A percentile compares a stretch with the other conserved stretches of the same genome.
Conservation (phyloP, 768 basidiomycete genomes). For the Hortiboletus campestris region DNA sequence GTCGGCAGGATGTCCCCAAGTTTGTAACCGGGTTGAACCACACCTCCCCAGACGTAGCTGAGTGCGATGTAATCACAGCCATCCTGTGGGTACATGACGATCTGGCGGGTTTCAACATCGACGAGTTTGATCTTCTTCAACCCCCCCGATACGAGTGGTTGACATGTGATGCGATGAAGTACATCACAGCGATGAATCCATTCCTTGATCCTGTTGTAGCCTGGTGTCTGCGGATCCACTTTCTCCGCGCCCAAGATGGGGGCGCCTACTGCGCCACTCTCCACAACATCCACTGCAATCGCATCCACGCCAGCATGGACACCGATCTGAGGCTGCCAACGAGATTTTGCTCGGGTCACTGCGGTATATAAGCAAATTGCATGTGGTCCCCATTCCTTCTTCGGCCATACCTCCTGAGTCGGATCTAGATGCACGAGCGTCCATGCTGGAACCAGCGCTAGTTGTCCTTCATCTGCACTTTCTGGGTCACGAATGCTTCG, state of each 20-base stretch:
- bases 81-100: not conserved
- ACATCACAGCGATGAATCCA: no score
- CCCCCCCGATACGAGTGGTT: not conserved
- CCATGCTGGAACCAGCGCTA: not conserved
- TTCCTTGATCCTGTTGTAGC: not conserved
- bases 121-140: not conserved
- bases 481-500: not conserved
- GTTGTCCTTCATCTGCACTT: not conserved
- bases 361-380: not conserved
- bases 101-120: not conserved
- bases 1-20: not conserved
- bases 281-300: not conserved
- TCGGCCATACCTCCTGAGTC: not conserved
- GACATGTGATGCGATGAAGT: not conserved
- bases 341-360: not conserved
- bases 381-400: not conserved
- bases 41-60: not conserved
- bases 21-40: not conserved
- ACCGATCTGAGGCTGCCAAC: conserved; percentile 4
- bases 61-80: not conserved
- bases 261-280: not conserved
- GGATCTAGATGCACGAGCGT: conserved; percentile 2
- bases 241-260: not conserved
- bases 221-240: not conserved
- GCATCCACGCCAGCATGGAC: not conserved